Conservation (phyloP, 2,329 filamentous ascomycete species). For the Diaporthe sp. region DNA sequence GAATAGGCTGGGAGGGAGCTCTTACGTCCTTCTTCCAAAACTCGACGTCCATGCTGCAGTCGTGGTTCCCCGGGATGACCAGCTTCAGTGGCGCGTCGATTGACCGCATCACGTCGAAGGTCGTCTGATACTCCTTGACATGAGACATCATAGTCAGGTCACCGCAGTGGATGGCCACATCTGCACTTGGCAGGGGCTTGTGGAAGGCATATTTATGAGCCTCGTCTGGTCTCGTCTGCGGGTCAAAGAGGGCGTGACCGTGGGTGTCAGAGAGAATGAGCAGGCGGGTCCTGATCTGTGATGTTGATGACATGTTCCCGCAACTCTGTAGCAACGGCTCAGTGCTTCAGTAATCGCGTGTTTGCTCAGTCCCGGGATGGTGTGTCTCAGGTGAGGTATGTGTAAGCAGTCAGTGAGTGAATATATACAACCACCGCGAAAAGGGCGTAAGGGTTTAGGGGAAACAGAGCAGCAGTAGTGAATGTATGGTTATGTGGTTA, state of each 20-base stretch:
- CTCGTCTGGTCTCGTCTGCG: neutral
- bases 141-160: constrained; percentile 26
- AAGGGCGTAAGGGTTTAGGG: neutral
- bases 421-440: neutral
- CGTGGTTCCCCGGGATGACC: constrained; percentile 37
- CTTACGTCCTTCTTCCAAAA: constrained; percentile 31
- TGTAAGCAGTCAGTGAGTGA: neutral
- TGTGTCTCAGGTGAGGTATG: neutral
- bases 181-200: constrained; percentile 31
- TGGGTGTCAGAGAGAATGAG: constrained; percentile 40
- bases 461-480: neutral
- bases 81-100: constrained; percentile 37
- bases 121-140: constrained; percentile 29
- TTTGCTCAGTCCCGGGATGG: neutral
- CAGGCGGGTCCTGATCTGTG: constrained; percentile 35
- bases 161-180: constrained; percentile 37
- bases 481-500: neutral
- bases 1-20: too few species aligned
- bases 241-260: constrained; percentile 23
- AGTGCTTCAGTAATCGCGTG: neutral
- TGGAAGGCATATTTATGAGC: constrained; percentile 27
- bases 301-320: neutral
- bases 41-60: constrained; percentile 22
- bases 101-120: constrained; percentile 34
- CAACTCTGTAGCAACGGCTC: neutral